These are phyloP conservation scores for Globisporangium emineosum DNA, from an alignment of 352 stramenopile species.

Conservation along the genomic window DNA sequence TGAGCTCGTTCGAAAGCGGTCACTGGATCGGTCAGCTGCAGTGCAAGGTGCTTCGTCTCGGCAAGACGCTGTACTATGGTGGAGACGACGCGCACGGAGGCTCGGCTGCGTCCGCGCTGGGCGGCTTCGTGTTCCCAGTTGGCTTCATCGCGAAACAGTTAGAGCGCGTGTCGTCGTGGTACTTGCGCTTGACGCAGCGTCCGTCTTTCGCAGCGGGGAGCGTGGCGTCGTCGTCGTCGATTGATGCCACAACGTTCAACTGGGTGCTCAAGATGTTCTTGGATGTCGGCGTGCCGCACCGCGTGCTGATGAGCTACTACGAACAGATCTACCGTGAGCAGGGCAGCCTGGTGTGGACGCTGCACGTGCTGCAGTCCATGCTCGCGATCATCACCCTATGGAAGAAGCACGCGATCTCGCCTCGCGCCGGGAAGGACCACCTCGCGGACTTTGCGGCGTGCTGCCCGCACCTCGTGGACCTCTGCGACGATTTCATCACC, in stretches of 20 bases:
- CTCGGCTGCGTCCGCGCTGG: constrained; percentile 27
- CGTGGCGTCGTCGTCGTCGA: constrained; percentile 40
- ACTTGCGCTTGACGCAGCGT: constrained; percentile 58
- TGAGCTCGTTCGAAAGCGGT: constrained; percentile 68
- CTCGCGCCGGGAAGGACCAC: constrained; percentile 60
- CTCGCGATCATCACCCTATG: constrained; percentile 73
- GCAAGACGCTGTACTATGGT: constrained; percentile 71
- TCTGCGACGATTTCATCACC: constrained; percentile 78
- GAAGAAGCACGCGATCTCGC: constrained; percentile 79
- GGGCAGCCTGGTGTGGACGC: constrained; percentile 49
- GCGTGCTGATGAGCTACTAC: constrained; percentile 73
- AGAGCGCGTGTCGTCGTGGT: constrained; percentile 79
- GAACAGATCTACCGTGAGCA: constrained; percentile 78
- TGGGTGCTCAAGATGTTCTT: constrained; percentile 82
- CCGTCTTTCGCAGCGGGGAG: constrained; percentile 31
- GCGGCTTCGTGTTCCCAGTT: constrained; percentile 72
- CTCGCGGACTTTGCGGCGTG: constrained; percentile 73
- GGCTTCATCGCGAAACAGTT: constrained; percentile 70
- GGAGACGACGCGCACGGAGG: constrained; percentile 45
- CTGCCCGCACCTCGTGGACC: constrained; percentile 73
- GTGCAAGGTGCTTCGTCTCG: constrained; percentile 67
- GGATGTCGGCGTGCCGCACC: constrained; percentile 75
- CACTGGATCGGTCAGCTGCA: constrained; percentile 83
- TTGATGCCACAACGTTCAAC: constrained; percentile 71
- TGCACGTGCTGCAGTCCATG: constrained; percentile 78